Percentiles rank a stretch among this genome's conserved stretches.
These are phyloP conservation scores for Pleurotus sapidus DNA, from an alignment of 768 basidiomycete genomes.

Conservation along the genomic window DNA sequence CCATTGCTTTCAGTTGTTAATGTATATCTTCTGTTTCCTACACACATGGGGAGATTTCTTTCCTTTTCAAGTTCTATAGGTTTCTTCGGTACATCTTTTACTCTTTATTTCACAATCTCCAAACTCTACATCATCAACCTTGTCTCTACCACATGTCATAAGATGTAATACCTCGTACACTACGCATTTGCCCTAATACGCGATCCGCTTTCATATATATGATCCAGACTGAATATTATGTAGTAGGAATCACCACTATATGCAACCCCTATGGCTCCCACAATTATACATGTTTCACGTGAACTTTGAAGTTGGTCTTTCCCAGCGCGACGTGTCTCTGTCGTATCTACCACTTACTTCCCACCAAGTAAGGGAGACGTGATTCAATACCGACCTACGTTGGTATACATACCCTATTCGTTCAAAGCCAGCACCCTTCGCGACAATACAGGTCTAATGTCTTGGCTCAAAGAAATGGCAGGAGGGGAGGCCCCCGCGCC, in stretches of 20 bases:
- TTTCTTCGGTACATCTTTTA: not conserved
- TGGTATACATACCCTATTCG: no score
- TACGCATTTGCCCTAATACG: not conserved
- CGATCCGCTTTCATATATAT: slow-evolving; percentile 1
- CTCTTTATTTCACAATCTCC: not conserved
- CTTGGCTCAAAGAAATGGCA: slow-evolving; percentile 56
- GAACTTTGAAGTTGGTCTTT: not conserved
- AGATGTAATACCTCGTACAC: slow-evolving; percentile 8
- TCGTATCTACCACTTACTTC: not conserved
- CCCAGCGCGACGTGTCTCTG: not conserved
- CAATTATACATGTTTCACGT: slow-evolving; percentile 3
- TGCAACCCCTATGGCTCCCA: slow-evolving; percentile 2
- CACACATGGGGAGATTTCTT: not conserved
- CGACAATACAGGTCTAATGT: slow-evolving; percentile 40
- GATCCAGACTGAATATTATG: slow-evolving; percentile 2
- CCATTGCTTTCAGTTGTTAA: slow-evolving; percentile 17
- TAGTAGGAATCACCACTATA: slow-evolving; percentile 5
- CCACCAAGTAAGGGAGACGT: not conserved
- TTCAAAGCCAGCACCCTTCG: not conserved
- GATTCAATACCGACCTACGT: no score
- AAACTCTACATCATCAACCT: slow-evolving; percentile 1
- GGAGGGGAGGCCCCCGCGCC: slow-evolving; percentile 35
- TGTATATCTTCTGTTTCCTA: slow-evolving; percentile 21
- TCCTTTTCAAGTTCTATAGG: slow-evolving; percentile 2
- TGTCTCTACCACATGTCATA: slow-evolving; percentile 7